phyloP scores from a whole-genome alignment of 495 filamentous ascomycete genomes.

The Talaromyces nanjingensis region DNA sequence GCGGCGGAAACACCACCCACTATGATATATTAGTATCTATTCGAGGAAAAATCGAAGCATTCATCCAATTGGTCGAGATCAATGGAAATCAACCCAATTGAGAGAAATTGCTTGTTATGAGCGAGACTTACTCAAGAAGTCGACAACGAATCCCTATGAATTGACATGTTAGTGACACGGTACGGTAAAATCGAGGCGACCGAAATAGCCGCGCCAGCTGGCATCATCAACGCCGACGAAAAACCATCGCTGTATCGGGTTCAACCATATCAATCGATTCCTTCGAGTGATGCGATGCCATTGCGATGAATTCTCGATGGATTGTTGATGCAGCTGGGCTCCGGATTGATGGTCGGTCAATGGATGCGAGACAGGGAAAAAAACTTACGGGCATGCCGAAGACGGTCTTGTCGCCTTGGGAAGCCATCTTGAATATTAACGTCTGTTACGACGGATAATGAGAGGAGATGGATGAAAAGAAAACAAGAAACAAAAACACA shows the following conservation, averaged over 20 bases:
- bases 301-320: slow-evolving; percentile 5
- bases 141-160: slow-evolving; percentile 63
- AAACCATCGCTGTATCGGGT: background rate
- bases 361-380: slow-evolving; percentile 6
- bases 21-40: slow-evolving; percentile 27
- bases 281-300: background rate
- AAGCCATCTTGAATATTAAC: slow-evolving; percentile 42
- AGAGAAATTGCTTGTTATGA: slow-evolving; percentile 8
- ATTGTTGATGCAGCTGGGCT: slow-evolving; percentile 3
- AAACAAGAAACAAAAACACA: slow-evolving; percentile 29
- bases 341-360: background rate
- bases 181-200: background rate
- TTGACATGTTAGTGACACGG: slow-evolving; percentile 11
- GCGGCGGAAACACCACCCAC: slow-evolving; percentile 99
- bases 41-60: background rate
- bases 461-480: slow-evolving; percentile 19
- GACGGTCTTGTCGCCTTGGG: slow-evolving; percentile 64
- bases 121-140: slow-evolving; percentile 93
- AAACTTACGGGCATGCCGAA: slow-evolving; percentile 74
- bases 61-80: background rate
- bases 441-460: slow-evolving; percentile 17
- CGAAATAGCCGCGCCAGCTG: background rate
- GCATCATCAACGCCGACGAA: background rate
- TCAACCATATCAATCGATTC: background rate
- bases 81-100: background rate